These are phyloP conservation scores for Apiospora arundinis DNA, from an alignment of 2,329 filamentous ascomycete genomes.

Conservation along the genomic window DNA sequence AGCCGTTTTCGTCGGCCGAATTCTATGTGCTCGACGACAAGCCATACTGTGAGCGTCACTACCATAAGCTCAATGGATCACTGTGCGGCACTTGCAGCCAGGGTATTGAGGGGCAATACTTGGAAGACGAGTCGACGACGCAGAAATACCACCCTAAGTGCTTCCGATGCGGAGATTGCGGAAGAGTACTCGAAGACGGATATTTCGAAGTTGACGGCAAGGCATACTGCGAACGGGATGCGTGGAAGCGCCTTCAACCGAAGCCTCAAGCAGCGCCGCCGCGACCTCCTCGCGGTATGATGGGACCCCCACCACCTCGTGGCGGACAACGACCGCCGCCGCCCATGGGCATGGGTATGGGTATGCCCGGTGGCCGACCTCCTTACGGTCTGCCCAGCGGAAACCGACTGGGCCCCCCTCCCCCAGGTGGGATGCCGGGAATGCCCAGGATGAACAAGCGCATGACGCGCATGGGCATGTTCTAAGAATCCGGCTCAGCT, in stretches of 20 bases:
- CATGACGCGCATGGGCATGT: constrained; percentile 66
- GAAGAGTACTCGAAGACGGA: constrained; percentile 75
- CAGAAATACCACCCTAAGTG: constrained; percentile 88
- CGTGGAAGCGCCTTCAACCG: constrained; percentile 61
- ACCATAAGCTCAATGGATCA: constrained; percentile 89
- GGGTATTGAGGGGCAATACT: constrained; percentile 92
- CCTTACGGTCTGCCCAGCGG: constrained; percentile 43
- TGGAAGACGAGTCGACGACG: constrained; percentile 75
- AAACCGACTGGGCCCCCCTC: constrained; percentile 37
- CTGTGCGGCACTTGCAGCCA: constrained; percentile 79
- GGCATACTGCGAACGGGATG: constrained; percentile 88
- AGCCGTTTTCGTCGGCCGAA: constrained; percentile 83
- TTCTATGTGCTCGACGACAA: constrained; percentile 91
- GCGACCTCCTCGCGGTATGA: constrained; percentile 17
- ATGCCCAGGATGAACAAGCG: constrained; percentile 64
- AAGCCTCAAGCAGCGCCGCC: constrained; percentile 23
- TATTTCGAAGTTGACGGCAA: constrained; percentile 88
- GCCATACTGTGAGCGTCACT: constrained; percentile 91
- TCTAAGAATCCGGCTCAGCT: constrained; percentile 36
- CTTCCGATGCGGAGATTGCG: constrained; percentile 84
- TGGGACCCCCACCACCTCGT: constrained; percentile 36
- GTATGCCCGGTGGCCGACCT: constrained; percentile 22
- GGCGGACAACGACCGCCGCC: constrained; percentile 30
- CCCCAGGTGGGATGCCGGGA: constrained; percentile 40
- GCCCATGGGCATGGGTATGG: constrained; percentile 24